Evolutionary conservation across 257 asterid species (phyloP).

Genomic region (Primulina huaijiensis): DNA sequence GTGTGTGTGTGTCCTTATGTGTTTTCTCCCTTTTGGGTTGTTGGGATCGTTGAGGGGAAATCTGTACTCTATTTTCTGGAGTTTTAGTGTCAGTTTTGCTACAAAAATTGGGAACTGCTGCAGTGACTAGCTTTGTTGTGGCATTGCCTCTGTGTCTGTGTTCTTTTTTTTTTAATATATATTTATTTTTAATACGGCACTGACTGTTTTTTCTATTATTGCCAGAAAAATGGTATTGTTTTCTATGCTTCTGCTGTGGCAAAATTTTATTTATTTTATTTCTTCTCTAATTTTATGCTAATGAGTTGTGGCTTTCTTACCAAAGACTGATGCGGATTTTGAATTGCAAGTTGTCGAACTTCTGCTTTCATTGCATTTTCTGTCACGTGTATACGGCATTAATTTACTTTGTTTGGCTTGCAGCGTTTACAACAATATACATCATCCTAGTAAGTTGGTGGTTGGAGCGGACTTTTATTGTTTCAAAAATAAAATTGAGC

Average conservation of each 20-base stretch:
- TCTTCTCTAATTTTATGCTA: background rate
- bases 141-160: background rate
- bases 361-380: background rate
- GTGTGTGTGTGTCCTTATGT: too few relatives aligned
- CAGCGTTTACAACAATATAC: conserved; percentile 81
- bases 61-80: background rate
- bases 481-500: conserved; percentile 80
- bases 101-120: background rate
- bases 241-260: background rate
- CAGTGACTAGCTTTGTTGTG: background rate
- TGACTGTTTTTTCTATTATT: background rate
- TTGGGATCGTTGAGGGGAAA: too few relatives aligned
- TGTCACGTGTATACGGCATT: conserved; percentile 6
- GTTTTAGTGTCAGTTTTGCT: background rate
- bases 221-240: background rate
- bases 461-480: conserved; percentile 74
- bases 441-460: conserved; percentile 78
- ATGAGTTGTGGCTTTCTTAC: background rate
- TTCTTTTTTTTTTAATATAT: too few relatives aligned
- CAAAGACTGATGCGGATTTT: conserved; percentile 1
- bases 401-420: conserved; percentile 22
- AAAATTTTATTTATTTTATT: background rate
- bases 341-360: background rate
- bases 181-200: background rate
- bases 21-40: too few relatives aligned